Conservation (phyloP, 2,329 filamentous ascomycete species). For the Ophiognomonia clavigignenti-juglandacearum region DNA sequence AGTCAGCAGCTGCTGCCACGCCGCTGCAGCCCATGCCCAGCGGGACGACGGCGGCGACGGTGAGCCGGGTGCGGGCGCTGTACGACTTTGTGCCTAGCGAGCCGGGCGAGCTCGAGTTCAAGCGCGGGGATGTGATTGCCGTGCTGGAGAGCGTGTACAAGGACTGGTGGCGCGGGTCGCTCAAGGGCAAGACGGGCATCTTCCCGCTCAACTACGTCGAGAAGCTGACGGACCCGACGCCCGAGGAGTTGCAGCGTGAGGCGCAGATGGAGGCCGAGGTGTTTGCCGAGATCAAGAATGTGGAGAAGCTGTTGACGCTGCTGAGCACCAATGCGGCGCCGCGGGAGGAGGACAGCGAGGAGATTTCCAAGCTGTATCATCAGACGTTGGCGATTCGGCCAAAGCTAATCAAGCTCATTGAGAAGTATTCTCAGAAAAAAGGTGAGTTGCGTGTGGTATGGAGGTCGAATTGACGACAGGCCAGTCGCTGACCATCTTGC, state of each 20-base stretch:
- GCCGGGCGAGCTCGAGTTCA: constrained; percentile 89
- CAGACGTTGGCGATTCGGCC: constrained; percentile 90
- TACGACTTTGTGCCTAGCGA: constrained; percentile 96
- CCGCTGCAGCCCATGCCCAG: constrained; percentile 59
- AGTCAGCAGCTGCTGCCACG: constrained; percentile 36
- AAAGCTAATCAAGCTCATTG: constrained; percentile 95
- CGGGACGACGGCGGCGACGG: constrained; percentile 91
- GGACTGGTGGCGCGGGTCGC: constrained; percentile 97
- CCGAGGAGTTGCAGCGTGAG: constrained; percentile 89
- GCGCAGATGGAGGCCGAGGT: constrained; percentile 85
- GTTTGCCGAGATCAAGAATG: constrained; percentile 60
- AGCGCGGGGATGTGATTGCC: constrained; percentile 94
- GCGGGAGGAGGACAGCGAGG: constrained; percentile 89
- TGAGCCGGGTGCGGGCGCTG: constrained; percentile 86
- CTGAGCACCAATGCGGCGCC: constrained; percentile 79
- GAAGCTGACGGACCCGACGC: constrained; percentile 90
- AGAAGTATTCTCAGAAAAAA: constrained; percentile 99
- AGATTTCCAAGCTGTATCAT: constrained; percentile 92
- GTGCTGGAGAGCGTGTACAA: constrained; percentile 98
- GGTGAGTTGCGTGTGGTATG: constrained; percentile 44
- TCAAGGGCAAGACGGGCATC: constrained; percentile 92
- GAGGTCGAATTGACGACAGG: neutral
- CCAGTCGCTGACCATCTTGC: constrained; percentile 9
- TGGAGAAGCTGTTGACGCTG: constrained; percentile 72
- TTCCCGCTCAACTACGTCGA: constrained; percentile 99